Base-by-base conservation (phyloP, 306 rosid species). In the Vicia faba region DNA sequence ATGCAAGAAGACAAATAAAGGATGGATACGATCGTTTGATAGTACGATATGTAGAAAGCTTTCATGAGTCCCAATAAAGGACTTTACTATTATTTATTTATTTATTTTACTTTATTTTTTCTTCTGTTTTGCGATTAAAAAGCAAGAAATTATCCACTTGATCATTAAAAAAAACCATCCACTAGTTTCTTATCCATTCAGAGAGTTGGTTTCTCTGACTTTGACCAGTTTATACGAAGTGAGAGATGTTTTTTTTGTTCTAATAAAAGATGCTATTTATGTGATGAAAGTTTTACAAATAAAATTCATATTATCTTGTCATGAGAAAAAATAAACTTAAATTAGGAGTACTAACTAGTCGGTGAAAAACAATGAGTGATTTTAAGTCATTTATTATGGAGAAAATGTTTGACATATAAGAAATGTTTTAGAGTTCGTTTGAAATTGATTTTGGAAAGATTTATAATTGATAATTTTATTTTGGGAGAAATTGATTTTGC, bases 61-160 rank as follows among this genome's bases (percentile, higher is more conserved):
- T 78, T 84, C 18, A 79, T 79, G 96, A 85, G 87, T 89, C 79
- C 93, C 91, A 76, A 83, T 78, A 87, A 87, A 85, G 89, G 70
- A 18, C 5, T 43, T 13, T 61, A n/a, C n/a, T n/a, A 33, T 33
- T 6, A 33, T 33, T 33, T 33, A 33, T 33, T 33, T 33, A 33
- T 33, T 33, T 33, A 70, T 77, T 81, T 75, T 80, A 44, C 63
- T 70, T 68, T 64, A 25, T 8, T 71, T 71, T 49, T 81, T 71
- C 38, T 35, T 74, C 61, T 63, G 71, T 46, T 7, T 31, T 28
- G 73, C 51, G 74, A 78, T 76, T 64, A 78, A 79, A 75, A 68
- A 68, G 80, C 54, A 65, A 54, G 68, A 74, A 73, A 74, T 46
- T 48, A 80, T 10, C 82, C 72, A 74, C 60, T 48, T 7, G 25